Percentiles rank a stretch among this genome's conserved stretches.
phyloP scores from a whole-genome alignment of 139 green algal genomes.

The Chlamydomonas urium region DNA sequence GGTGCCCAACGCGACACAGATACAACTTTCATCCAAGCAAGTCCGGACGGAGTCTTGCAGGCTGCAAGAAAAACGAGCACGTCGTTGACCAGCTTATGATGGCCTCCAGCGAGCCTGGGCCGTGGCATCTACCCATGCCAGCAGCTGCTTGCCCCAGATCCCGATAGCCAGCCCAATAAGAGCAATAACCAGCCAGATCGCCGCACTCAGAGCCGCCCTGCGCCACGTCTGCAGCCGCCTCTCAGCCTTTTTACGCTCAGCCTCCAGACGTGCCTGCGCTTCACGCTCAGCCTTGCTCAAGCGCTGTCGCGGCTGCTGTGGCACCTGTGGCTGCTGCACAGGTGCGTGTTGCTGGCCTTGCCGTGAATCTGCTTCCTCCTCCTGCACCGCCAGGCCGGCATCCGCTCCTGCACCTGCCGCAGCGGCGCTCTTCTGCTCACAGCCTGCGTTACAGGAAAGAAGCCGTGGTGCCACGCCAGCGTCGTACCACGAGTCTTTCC shows the following conservation, averaged over 20 bases:
- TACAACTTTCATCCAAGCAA: no score
- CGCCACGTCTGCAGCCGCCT: background rate
- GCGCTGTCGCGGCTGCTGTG: background rate
- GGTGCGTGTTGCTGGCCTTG: background rate
- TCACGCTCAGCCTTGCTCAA: conserved; percentile 12
- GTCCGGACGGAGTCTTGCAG: no score
- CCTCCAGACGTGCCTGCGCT: background rate
- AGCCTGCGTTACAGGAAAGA: conserved; percentile 54
- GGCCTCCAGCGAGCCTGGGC: no score
- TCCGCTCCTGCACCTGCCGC: background rate
- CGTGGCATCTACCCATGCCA: no score
- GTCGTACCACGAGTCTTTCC: conserved; percentile 31
- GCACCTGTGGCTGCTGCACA: conserved; percentile 7
- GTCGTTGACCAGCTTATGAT: no score
- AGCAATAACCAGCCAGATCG: background rate
- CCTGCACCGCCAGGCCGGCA: background rate
- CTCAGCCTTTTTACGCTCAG: background rate
- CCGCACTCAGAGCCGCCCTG: background rate
- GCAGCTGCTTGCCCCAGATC: no score
- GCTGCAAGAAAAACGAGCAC: no score
- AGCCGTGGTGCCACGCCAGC: conserved; percentile 40
- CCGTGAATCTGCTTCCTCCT: background rate
- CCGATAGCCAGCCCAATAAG: no score
- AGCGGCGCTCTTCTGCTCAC: conserved; percentile 22
- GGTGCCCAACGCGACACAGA: no score